A percentile compares a stretch with the other conserved stretches of the same genome.
Evolutionary conservation across 1,139 yeast species (phyloP).

Genomic region (Saccharomycopsis phalli): DNA sequence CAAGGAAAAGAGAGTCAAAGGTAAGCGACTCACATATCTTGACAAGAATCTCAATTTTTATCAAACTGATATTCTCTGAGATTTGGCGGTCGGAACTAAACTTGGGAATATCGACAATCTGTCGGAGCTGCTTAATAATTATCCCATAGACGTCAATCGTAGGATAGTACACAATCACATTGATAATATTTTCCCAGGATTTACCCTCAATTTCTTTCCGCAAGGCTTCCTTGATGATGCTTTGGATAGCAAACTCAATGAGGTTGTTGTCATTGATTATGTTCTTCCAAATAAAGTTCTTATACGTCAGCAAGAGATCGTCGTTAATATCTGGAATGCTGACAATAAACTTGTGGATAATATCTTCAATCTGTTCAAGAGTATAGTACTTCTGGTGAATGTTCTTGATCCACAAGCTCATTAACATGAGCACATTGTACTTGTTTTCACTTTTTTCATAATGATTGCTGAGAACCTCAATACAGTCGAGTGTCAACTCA

Average conservation of each 20-base stretch:
- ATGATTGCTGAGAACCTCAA: constrained; percentile 52
- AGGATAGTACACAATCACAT: constrained; percentile 56
- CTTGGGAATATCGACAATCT: constrained; percentile 40
- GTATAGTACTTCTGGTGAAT: constrained; percentile 49
- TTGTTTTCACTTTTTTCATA: constrained; percentile 35
- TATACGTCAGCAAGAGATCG: constrained; percentile 37
- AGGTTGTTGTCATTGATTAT: constrained; percentile 55
- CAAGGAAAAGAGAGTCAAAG: constrained; percentile 60
- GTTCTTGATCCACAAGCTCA: constrained; percentile 76
- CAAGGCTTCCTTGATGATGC: constrained; percentile 63
- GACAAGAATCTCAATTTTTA: constrained; percentile 64
- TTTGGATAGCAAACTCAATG: constrained; percentile 55
- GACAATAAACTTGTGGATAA: constrained; percentile 52
- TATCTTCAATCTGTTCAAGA: constrained; percentile 44
- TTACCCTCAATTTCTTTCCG: constrained; percentile 68
- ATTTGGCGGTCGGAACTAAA: constrained; percentile 35
- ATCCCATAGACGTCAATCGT: constrained; percentile 67
- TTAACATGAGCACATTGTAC: constrained; percentile 27
- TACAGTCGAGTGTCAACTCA: constrained; percentile 50
- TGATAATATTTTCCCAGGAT: constrained; percentile 55
- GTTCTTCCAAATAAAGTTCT: constrained; percentile 64
- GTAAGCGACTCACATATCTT: constrained; percentile 59
- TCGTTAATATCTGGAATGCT: constrained; percentile 41
- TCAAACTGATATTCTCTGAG: constrained; percentile 56
- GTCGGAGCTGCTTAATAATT: constrained; percentile 45